These are phyloP conservation scores for Hura crepitans DNA, from an alignment of 441 rosid genomes.

Conservation along the genomic window DNA sequence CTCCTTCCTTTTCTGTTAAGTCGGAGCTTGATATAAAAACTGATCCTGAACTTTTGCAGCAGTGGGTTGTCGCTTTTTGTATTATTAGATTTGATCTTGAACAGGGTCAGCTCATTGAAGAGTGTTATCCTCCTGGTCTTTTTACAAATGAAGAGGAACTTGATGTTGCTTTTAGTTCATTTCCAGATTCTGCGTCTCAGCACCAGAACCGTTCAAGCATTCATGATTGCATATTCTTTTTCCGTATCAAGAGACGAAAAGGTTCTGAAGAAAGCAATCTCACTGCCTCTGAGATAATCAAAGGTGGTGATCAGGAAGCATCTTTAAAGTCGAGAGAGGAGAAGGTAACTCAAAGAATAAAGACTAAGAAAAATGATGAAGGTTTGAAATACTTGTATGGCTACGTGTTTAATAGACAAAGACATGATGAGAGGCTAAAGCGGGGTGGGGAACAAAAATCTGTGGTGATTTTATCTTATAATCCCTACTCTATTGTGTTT, in stretches of 20 bases:
- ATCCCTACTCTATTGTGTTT: slow-evolving; percentile 78
- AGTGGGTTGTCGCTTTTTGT: slow-evolving; percentile 87
- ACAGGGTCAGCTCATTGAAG: slow-evolving; percentile 94
- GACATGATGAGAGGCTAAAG: slow-evolving; percentile 92
- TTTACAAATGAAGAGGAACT: slow-evolving; percentile 84
- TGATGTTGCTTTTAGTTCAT: slow-evolving; percentile 83
- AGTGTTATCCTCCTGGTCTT: slow-evolving; percentile 69
- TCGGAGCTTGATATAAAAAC: slow-evolving; percentile 57
- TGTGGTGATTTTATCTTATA: slow-evolving; percentile 77
- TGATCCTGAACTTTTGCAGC: slow-evolving; percentile 61
- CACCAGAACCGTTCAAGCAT: slow-evolving; percentile 82
- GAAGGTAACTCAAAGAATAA: slow-evolving; percentile 21
- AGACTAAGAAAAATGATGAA: slow-evolving; percentile 18
- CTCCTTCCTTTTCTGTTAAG: slow-evolving; percentile 78
- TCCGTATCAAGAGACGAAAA: slow-evolving; percentile 62
- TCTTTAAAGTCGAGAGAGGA: slow-evolving; percentile 25
- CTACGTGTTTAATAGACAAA: slow-evolving; percentile 86
- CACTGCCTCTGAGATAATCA: slow-evolving; percentile 33
- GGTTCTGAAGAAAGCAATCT: slow-evolving; percentile 29
- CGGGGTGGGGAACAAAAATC: slow-evolving; percentile 98
- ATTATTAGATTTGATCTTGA: slow-evolving; percentile 92
- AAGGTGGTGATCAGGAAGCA: slow-evolving; percentile 31
- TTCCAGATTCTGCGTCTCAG: slow-evolving; percentile 94
- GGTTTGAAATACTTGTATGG: slow-evolving; percentile 64
- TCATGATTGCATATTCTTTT: slow-evolving; percentile 94